Evolutionary conservation across 805 yeast genomes (phyloP), one percentile per base, ranked within the genome.

Genomic region (Candida pseudofarinosa): DNA sequence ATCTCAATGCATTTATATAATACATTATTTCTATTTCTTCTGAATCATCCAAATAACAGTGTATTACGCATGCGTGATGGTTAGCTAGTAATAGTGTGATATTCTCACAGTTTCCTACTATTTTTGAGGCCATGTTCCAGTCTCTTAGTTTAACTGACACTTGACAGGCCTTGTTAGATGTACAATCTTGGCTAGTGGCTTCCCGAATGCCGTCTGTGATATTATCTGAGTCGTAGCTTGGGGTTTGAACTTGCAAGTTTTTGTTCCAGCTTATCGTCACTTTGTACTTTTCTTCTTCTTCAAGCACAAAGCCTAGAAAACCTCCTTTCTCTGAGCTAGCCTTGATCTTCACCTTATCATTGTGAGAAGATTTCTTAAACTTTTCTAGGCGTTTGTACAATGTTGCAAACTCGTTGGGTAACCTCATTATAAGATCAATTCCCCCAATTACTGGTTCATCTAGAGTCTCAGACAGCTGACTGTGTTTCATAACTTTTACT

Each of bases 11-110:
- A n/a, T 32, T 13, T 18, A 85, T 73, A 55, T 78, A 83, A 56
- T 81, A 85, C 6, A 81, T 69, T 17, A 85, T 73, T 52, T 83
- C 85, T 18, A 83, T 82, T 19, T 76, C 78, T 38, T 80, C 81
- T 23, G 76, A 73, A 40, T 81, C 81, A 44, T 84, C 88, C 28
- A 85, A 58, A 44, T 76, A 70, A 50, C 90, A 82, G 55, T 83
- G 87, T 37, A 86, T 63, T 0, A 81, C 80, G 44, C 85, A 74
- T 2, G 80, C 80, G 42, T 79, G 79, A 34, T 71, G 67, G 17
- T 80, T 75, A 6, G 81, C 70, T 19, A 86, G 65, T 28, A 82
- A 73, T 34, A 86, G 56, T 6, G 83, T 74, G 39, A 82, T 77
- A 4, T 79, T 78, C 43, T 79, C 77, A 55, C 88, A 81, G 2